These are phyloP conservation scores for Ophiostoma ulmi DNA, from an alignment of 2,329 filamentous ascomycete species.

Conservation along the genomic window DNA sequence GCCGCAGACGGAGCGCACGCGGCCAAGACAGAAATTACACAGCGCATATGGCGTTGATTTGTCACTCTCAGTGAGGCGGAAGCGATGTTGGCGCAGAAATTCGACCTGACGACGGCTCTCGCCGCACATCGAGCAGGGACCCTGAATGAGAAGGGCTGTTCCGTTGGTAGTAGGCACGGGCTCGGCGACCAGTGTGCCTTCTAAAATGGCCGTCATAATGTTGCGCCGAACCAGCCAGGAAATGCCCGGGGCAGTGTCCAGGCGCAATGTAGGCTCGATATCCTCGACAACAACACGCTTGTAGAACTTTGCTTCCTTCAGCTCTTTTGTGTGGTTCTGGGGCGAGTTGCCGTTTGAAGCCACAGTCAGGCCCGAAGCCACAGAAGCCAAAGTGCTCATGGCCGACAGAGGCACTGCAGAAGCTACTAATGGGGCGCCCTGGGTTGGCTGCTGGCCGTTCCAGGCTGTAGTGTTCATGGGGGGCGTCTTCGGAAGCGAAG, in stretches of 20 bases:
- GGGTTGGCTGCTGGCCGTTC: slow-evolving; percentile 4
- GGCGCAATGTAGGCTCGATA: slow-evolving; percentile 84
- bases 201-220: slow-evolving; percentile 75
- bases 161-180: slow-evolving; percentile 57
- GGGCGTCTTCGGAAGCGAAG: slow-evolving; percentile 27
- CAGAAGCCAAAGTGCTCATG: slow-evolving; percentile 31
- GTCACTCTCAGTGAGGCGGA: slow-evolving; percentile 81
- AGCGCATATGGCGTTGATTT: slow-evolving; percentile 84
- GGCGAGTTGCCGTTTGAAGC: slow-evolving; percentile 31
- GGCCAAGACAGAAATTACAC: slow-evolving; percentile 78
- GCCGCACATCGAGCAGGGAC: slow-evolving; percentile 74
- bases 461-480: slow-evolving; percentile 53
- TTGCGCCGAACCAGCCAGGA: slow-evolving; percentile 89
- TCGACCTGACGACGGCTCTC: slow-evolving; percentile 67
- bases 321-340: slow-evolving; percentile 37
- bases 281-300: slow-evolving; percentile 85
- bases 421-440: neutral
- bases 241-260: slow-evolving; percentile 83
- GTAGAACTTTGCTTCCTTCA: slow-evolving; percentile 92
- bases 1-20: slow-evolving; percentile 83
- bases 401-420: slow-evolving; percentile 13
- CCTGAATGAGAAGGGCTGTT: slow-evolving; percentile 30
- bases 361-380: slow-evolving; percentile 44
- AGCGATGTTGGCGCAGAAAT: slow-evolving; percentile 77
- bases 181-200: slow-evolving; percentile 84